phyloP scores from a whole-genome alignment of 371 early-diverging fungal species.

The Chytridium lagenaria region DNA sequence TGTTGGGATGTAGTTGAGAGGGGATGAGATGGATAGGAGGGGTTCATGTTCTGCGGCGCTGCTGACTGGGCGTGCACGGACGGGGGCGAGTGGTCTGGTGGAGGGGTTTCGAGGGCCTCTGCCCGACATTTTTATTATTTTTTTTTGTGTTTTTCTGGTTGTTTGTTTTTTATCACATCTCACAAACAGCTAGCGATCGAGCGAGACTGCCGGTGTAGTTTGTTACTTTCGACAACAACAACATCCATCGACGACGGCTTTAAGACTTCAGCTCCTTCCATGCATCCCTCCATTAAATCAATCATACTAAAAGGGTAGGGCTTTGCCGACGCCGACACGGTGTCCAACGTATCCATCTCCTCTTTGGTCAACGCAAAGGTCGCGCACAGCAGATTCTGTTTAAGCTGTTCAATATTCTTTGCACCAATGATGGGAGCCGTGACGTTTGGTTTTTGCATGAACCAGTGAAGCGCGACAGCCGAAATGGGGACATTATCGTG shows the following conservation, averaged over 20 bases:
- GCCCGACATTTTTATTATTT: background rate
- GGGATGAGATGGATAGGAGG: conserved; percentile 16
- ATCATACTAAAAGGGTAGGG: conserved; percentile 19
- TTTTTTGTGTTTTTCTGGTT: background rate
- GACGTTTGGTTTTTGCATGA: conserved; percentile 54
- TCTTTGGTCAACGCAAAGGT: conserved; percentile 45
- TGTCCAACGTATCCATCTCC: conserved; percentile 52
- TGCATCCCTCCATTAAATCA: no score
- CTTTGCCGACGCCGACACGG: background rate
- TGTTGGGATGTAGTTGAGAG: conserved; percentile 18
- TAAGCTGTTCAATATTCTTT: conserved; percentile 46
- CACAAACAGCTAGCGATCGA: no score
- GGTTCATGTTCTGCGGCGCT: conserved; percentile 7
- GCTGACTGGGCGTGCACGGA: background rate
- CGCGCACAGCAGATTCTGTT: conserved; percentile 49
- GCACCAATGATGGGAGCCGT: conserved; percentile 57
- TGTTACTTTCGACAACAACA: no score
- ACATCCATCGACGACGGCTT: no score
- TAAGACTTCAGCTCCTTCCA: no score
- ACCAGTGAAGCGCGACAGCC: conserved; percentile 57
- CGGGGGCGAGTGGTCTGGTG: background rate
- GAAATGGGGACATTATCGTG: conserved; percentile 39
- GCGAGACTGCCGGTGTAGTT: no score
- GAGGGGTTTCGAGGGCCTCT: background rate
- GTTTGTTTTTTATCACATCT: no score